Conservation (phyloP, 371 early-diverging fungal genomes). For the Mucor racemosus region DNA sequence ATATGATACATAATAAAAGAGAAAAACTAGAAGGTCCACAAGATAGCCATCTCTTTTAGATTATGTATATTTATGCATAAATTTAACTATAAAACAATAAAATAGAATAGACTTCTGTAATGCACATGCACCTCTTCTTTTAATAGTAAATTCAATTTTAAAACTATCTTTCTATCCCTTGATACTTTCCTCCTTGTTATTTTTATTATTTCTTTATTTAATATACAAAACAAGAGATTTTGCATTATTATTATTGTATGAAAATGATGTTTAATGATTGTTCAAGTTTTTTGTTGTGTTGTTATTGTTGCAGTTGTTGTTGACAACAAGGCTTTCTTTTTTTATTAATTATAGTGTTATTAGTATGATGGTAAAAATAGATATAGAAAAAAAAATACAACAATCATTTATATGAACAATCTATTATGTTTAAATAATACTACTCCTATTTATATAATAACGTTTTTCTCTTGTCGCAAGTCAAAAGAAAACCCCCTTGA, state of each 20-base stretch:
- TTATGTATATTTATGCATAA: not conserved
- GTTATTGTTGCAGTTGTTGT: not conserved
- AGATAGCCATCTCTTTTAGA: not conserved
- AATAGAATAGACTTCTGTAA: not conserved
- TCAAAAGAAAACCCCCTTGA: not conserved
- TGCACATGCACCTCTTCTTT: constrained; percentile 1
- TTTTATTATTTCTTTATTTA: not conserved
- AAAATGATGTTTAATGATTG: not conserved
- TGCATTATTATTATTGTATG: not conserved
- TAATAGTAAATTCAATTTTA: constrained; percentile 1
- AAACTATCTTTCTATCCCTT: not conserved
- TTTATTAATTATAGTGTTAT: not conserved
- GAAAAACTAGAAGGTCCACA: not conserved
- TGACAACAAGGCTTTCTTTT: not conserved
- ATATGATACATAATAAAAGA: not conserved
- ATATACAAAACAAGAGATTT: too few species aligned
- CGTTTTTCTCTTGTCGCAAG: not conserved
- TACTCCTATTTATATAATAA: not conserved
- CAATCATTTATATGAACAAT: not conserved
- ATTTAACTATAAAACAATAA: not conserved
- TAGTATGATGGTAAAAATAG: too few species aligned
- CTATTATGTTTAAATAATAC: not conserved
- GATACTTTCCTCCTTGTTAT: not conserved
- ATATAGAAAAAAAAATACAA: too few species aligned
- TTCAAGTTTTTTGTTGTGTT: not conserved